Percentiles rank a stretch among this genome's conserved stretches.
phyloP scores from a whole-genome alignment of 176 grass and related monocot genomes.

The Carex kokanica region DNA sequence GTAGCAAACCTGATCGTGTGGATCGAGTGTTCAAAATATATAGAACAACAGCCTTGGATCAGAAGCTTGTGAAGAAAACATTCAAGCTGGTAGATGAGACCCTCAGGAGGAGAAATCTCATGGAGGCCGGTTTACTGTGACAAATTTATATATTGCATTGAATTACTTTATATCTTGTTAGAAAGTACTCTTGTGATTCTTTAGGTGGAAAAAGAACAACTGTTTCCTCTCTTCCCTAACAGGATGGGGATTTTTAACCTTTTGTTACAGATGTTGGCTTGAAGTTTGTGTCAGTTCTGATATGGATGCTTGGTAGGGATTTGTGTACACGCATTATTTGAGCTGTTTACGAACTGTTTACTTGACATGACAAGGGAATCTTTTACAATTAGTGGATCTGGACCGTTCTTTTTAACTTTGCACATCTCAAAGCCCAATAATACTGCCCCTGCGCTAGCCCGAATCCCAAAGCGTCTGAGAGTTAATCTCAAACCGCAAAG shows the following conservation, averaged over 20 bases:
- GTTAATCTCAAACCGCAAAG: no score
- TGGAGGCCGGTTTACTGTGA: conserved; percentile 33
- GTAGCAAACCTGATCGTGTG: conserved; percentile 85
- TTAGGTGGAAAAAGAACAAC: background rate
- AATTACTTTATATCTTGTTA: conserved; percentile 10
- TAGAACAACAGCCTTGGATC: conserved; percentile 89
- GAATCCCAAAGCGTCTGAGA: no score
- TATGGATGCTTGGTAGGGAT: conserved; percentile 9
- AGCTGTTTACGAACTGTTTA: conserved; percentile 5
- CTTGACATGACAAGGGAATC: no score
- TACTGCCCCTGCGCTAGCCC: no score
- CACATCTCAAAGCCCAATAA: no score
- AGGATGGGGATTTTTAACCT: conserved; percentile 12
- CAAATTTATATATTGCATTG: background rate
- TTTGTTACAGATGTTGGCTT: conserved; percentile 6
- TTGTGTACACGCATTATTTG: conserved; percentile 12
- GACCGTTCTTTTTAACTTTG: no score
- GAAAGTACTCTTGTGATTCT: conserved; percentile 6
- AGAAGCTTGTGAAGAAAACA: conserved; percentile 98
- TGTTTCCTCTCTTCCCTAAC: background rate
- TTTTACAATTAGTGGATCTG: no score
- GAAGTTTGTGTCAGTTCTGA: conserved; percentile 13
- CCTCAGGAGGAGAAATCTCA: conserved; percentile 69
- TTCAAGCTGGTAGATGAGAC: conserved; percentile 92
- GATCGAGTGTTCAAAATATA: conserved; percentile 95